Evolutionary conservation across 208 protist species (phyloP), one percentile per base, ranked within the genome.

Genomic region (Blastocrithidia nonstop): DNA sequence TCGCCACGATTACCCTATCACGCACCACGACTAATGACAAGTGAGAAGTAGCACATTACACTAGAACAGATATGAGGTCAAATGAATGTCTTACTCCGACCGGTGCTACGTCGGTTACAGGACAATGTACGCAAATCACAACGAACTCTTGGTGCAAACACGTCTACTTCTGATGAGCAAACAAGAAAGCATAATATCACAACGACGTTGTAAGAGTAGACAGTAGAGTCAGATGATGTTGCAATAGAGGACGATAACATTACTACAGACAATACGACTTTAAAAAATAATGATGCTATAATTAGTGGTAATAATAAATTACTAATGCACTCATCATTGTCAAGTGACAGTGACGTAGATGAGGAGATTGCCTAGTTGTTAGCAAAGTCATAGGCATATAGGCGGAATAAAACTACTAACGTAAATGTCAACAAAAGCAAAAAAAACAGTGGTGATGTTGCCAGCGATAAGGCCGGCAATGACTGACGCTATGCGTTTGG

Each of bases 31-130:
- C 62, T 92, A 21, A 75, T 84, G 29, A 88, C 72, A 7, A 63
- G 65, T 23, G 41, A 44, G 46, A 46, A 59, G 29, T 61, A 66
- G 33, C 62, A 82, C 55, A 67, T 88, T 19, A 85, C 83, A 39
- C 62, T 67, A 31, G 83, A 92, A 47, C 78, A 92, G 56, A 80
- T 92, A 43, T 92, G 83, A 79, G 78, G 78, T 0, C 83, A 92
- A 57, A 64, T 92, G 67, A 77, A 45, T 45, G 61, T 88, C 49
- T 54, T 88, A 24, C 59, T 84, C 42, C 62, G 72, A 7, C 83
- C 83, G 3, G 78, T 92, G 20, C 44, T 92, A 36, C 66, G 78
- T 4, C 83, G 76, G 35, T 56, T 91, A 25, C 65, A 74, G 60
- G 62, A 73, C 15, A 66, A 67, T 28, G 77, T 91, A 32, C 67